A percentile compares a stretch with the other conserved stretches of the same genome.
phyloP scores from a whole-genome alignment of 2,329 filamentous ascomycete genomes.

The Aciculosporium take region DNA sequence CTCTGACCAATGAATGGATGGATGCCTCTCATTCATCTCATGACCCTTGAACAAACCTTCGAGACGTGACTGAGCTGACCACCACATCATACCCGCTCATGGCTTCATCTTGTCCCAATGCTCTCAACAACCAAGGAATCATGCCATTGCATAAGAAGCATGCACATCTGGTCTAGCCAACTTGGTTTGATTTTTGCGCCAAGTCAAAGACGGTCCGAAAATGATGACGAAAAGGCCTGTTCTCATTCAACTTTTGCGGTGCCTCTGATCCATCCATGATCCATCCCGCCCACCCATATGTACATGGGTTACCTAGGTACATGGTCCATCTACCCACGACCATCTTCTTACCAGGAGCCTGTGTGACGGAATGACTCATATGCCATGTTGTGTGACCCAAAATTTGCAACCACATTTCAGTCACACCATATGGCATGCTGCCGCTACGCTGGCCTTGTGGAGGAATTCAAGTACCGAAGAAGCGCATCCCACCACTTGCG shows the following conservation, averaged over 20 bases:
- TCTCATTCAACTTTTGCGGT: no score
- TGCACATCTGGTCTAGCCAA: no score
- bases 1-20: slow-evolving; percentile 1
- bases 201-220: no score
- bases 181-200: no score
- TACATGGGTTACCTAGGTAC: no score
- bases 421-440: not conserved
- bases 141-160: not conserved
- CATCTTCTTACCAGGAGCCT: not conserved
- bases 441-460: not conserved
- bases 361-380: slow-evolving; percentile 1
- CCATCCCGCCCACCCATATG: no score
- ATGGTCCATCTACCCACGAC: not conserved
- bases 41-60: not conserved
- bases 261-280: no score
- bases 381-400: not conserved
- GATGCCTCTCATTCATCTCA: slow-evolving; percentile 1
- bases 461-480: not conserved
- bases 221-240: no score
- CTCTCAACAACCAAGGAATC: no score
- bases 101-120: no score
- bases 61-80: not conserved
- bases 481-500: not conserved
- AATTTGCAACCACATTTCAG: not conserved
- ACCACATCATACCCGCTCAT: not conserved